Percentiles rank a stretch among this genome's conserved stretches.
These are phyloP conservation scores for Boletus sp. DNA, from an alignment of 1,284 basidiomycete species.

Conservation along the genomic window DNA sequence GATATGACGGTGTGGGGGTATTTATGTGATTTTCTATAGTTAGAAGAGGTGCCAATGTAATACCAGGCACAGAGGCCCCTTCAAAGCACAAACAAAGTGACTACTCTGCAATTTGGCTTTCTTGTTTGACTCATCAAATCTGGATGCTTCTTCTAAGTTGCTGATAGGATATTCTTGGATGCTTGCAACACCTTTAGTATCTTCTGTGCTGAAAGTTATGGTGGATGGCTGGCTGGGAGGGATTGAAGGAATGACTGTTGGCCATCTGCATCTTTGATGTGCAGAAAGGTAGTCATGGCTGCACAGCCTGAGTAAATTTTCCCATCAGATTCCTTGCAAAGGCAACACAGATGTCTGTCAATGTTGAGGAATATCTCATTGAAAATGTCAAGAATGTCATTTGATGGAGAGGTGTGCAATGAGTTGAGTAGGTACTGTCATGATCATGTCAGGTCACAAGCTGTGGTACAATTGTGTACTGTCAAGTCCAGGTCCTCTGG, in stretches of 20 bases:
- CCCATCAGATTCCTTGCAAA: constrained; percentile 83
- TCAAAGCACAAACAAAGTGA: constrained; percentile 61
- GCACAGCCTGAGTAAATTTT: constrained; percentile 98
- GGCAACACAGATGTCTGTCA: constrained; percentile 78
- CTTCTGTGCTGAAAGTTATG: constrained; percentile 33
- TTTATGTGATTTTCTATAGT: constrained; percentile 26
- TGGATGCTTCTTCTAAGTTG: constrained; percentile 39
- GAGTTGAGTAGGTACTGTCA: constrained; percentile 58
- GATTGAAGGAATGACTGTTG: constrained; percentile 63
- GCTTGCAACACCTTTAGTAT: constrained; percentile 28
- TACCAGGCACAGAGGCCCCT: constrained; percentile 49
- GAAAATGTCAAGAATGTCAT: constrained; percentile 84
- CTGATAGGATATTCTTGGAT: constrained; percentile 35
- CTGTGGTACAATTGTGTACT: neutral
- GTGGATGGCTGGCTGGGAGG: constrained; percentile 28
- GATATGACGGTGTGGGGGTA: constrained; percentile 40
- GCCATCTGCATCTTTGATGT: constrained; percentile 84
- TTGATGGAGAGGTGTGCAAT: constrained; percentile 52
- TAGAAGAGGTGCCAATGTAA: constrained; percentile 25
- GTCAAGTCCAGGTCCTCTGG: no score
- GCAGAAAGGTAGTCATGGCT: constrained; percentile 95
- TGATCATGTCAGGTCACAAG: constrained; percentile 12
- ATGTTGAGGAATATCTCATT: constrained; percentile 95
- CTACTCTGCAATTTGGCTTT: constrained; percentile 51
- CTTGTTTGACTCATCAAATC: constrained; percentile 40